Evolutionary conservation across 257 asterid genomes (phyloP).

Genomic region (Plectranthus barbatus): DNA sequence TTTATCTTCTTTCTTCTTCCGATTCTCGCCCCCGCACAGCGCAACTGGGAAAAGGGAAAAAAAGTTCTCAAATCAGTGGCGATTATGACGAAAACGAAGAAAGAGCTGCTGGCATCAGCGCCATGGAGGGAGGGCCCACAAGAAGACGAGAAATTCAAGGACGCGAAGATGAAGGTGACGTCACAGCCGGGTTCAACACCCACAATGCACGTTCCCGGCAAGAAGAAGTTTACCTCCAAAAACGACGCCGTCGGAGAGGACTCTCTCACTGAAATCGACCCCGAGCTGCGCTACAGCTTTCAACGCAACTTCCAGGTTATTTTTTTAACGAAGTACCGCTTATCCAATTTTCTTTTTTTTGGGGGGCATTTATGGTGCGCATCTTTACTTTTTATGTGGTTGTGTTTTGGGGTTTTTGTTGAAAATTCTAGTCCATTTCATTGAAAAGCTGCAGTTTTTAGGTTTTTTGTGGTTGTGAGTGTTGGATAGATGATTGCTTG

Average conservation of each 20-base stretch:
- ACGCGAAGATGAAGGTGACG: slow-evolving; percentile 66
- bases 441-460: background rate
- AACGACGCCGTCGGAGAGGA: slow-evolving; percentile 35
- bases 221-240: slow-evolving; percentile 34
- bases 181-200: slow-evolving; percentile 76
- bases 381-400: background rate
- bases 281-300: slow-evolving; percentile 89
- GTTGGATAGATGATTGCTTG: background rate
- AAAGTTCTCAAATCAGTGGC: background rate
- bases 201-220: slow-evolving; percentile 79
- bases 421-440: background rate
- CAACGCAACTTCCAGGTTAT: slow-evolving; percentile 89
- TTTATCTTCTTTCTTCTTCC: background rate
- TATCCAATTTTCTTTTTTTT: background rate
- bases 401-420: background rate
- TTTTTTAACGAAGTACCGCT: background rate
- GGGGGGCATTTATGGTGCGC: background rate
- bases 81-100: slow-evolving; percentile 65
- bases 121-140: slow-evolving; percentile 78
- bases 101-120: slow-evolving; percentile 84
- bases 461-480: background rate
- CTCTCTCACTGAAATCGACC: slow-evolving; percentile 63
- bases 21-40: background rate
- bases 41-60: background rate
- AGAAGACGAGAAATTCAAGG: slow-evolving; percentile 64